Base-by-base conservation (phyloP, 164 flowering plant genomes). In the Magnolia officinalis region DNA sequence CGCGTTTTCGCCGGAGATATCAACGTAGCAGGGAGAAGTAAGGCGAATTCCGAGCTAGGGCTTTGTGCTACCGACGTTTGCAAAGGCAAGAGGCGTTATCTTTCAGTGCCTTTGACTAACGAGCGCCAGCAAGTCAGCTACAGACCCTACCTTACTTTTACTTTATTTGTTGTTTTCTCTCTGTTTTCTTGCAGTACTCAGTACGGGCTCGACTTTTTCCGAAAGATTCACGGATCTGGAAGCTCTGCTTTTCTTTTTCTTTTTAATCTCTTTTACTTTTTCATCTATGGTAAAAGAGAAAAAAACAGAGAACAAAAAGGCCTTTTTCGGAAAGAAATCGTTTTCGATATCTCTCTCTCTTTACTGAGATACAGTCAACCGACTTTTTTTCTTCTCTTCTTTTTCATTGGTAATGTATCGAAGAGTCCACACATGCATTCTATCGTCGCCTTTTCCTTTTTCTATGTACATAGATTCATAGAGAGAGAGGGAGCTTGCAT, bases 401-500 rank as follows among this genome's bases (percentile, higher is more conserved):
- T 85, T 72, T 80, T 77, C 78, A 81, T 90, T 82, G 88, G 91
- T 85, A 89, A 90, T 90, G 97, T 87, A 86, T 90, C 84, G 82
- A 89, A 71, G 83, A 86, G 84, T 89, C 94, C 94, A 89, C 92
- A 84, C 81, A 81, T 24, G 79, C 71, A 79, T 85, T 83, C 6
- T 85, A 82, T 84, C 86, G 85, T 78, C 79, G 29, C 79, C 77
- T 77, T 64, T 80, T 76, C 76, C 70, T 74, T 80, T 80, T 51
- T 74, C 73, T 70, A 10, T 13, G 5, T 8, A 59, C 4, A 59
- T 14, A 0, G 63, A 59, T 14, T 10, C 19, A 59, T 14, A 59
- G 63, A 24, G 29, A 65, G 31, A 0, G 75, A 55, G 26, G 63
- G 9, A 29, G 29, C 14, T 1, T 65, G 10, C 24, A 21, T 20